Evolutionary conservation across 495 filamentous ascomycete species (phyloP).

Genomic region (Daldinia caldariorum): DNA sequence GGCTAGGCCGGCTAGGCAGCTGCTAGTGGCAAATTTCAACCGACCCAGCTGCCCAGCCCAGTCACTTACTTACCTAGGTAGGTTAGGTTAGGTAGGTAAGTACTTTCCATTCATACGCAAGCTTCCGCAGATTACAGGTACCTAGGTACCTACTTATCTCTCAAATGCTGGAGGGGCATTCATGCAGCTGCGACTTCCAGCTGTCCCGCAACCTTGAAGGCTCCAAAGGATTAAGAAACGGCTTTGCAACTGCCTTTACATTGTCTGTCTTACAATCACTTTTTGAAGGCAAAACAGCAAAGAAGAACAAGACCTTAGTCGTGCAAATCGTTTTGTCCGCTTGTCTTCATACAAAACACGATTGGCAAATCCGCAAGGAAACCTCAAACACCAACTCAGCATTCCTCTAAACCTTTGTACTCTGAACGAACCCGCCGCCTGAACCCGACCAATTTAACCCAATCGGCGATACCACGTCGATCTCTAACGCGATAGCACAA

Average conservation of each 20-base stretch:
- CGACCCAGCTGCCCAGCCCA: too few relatives aligned
- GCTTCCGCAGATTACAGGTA: background rate
- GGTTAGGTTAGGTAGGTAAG: too few relatives aligned
- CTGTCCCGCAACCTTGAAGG: conserved; percentile 25
- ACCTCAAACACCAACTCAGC: background rate
- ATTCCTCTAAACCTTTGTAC: background rate
- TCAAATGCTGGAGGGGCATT: conserved; percentile 16
- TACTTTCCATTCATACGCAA: background rate
- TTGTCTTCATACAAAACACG: background rate
- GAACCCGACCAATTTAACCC: background rate
- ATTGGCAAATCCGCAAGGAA: background rate
- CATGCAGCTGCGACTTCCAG: conserved; percentile 9
- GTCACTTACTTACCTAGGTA: too few relatives aligned
- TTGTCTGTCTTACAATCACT: background rate
- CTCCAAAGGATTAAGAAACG: background rate
- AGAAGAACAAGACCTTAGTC: background rate
- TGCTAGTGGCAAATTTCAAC: background rate
- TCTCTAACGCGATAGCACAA: background rate
- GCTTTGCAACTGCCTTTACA: background rate
- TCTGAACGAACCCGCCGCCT: background rate
- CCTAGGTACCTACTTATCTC: background rate
- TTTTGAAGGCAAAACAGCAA: conserved; percentile 3
- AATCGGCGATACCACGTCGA: background rate
- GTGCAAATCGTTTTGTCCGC: background rate
- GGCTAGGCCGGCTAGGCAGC: too few relatives aligned